Percentiles rank a stretch among this genome's conserved stretches.
Evolutionary conservation across 495 filamentous ascomycete species (phyloP).

Genomic region (Xylaria castorea): DNA sequence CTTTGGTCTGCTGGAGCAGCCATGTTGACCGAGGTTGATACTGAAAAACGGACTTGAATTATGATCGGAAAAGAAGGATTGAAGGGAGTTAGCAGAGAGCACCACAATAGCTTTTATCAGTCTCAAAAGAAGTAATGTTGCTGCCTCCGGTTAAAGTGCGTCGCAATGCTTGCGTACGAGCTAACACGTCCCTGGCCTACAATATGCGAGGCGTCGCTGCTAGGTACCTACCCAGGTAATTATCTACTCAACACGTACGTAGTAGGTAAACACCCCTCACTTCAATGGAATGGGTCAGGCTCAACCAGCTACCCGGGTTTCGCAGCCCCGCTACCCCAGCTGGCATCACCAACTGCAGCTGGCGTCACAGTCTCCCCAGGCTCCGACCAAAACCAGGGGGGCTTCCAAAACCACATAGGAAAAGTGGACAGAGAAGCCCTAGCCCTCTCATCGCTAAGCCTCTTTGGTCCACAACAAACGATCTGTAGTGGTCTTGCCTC

Average conservation of each 20-base stretch:
- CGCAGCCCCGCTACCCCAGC: constrained; percentile 7
- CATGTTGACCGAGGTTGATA: constrained; percentile 58
- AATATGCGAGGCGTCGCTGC: not conserved
- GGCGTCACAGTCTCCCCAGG: not conserved
- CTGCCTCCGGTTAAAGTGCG: constrained; percentile 10
- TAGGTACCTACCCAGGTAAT: not conserved
- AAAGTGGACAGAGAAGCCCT: constrained; percentile 37
- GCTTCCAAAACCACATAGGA: not conserved
- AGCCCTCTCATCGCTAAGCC: constrained; percentile 43
- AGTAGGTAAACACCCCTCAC: constrained; percentile 16
- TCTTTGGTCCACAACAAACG: constrained; percentile 31
- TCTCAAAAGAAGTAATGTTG: not conserved
- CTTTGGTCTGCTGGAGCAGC: constrained; percentile 71
- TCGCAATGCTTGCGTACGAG: constrained; percentile 11
- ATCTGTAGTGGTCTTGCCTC: constrained; percentile 34
- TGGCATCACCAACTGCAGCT: constrained; percentile 1
- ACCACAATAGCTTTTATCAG: not conserved
- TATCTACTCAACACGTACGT: no score
- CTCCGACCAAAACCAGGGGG: constrained; percentile 6
- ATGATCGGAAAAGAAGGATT: constrained; percentile 5
- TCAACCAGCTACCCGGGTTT: not conserved
- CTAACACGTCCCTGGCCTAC: not conserved
- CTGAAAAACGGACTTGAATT: not conserved
- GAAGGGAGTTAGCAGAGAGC: not conserved
- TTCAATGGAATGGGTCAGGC: not conserved